A percentile compares a stretch with the other conserved stretches of the same genome.
Evolutionary conservation across 2,329 filamentous ascomycete genomes (phyloP).

Genomic region (Cladosporium sp.): DNA sequence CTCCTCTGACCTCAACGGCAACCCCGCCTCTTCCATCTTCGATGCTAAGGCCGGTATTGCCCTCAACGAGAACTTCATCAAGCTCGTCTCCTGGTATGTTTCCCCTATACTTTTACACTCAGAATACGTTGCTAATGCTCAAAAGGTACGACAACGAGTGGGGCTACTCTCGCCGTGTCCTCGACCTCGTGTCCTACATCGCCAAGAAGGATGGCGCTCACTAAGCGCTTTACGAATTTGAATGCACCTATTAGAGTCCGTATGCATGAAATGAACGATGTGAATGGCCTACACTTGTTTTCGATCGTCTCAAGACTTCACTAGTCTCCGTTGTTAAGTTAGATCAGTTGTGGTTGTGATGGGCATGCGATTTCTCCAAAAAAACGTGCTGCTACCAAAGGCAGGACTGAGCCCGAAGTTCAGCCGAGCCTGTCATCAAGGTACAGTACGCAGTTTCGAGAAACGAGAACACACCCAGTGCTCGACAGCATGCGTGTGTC

Average conservation of each 20-base stretch:
- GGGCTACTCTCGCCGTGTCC: constrained; percentile 88
- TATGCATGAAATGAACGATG: constrained; percentile 5
- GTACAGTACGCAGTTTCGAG: too few relatives aligned
- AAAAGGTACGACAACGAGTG: too few relatives aligned
- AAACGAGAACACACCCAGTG: too few relatives aligned
- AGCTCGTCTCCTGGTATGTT: too few relatives aligned
- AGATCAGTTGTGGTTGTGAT: too few relatives aligned
- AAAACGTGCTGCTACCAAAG: too few relatives aligned
- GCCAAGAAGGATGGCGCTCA: constrained; percentile 41
- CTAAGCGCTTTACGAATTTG: constrained; percentile 24
- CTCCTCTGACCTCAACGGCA: constrained; percentile 89
- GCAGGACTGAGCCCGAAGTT: too few relatives aligned
- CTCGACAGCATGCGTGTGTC: neutral
- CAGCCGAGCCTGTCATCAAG: neutral
- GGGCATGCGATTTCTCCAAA: too few relatives aligned
- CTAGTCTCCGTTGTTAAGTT: too few relatives aligned
- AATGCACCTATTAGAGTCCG: constrained; percentile 5
- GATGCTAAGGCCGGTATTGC: constrained; percentile 99
- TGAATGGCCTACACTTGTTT: constrained; percentile 6
- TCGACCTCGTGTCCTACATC: constrained; percentile 49
- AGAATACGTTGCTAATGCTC: too few relatives aligned
- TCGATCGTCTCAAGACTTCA: too few relatives aligned
- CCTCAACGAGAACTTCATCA: constrained; percentile 97
- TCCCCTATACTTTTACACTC: too few relatives aligned
- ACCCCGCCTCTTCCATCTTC: constrained; percentile 94